These are phyloP conservation scores for Echinosophora koreensis DNA, from an alignment of 306 rosid genomes.

Conservation along the genomic window DNA sequence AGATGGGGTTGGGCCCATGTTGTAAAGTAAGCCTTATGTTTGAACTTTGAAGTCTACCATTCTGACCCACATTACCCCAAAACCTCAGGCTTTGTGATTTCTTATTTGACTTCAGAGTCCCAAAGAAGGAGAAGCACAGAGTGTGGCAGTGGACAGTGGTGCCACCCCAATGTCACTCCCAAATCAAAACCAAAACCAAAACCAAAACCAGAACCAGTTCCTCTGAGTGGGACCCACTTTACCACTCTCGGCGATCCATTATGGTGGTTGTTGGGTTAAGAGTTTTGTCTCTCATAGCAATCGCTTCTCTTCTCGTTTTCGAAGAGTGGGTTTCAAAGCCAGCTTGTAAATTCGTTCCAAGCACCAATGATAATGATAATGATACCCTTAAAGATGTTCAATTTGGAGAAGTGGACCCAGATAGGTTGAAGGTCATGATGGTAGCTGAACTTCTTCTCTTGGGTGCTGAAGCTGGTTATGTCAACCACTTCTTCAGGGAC, in stretches of 20 bases:
- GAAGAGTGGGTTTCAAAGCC: conserved; percentile 70
- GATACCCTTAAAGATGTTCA: conserved; percentile 9
- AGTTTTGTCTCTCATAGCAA: conserved; percentile 43
- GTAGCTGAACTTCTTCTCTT: conserved; percentile 69
- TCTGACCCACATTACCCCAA: too few relatives aligned
- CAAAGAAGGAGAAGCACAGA: too few relatives aligned
- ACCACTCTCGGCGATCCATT: not conserved
- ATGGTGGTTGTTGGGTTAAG: conserved; percentile 53
- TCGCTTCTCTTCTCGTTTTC: conserved; percentile 52
- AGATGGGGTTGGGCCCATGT: too few relatives aligned
- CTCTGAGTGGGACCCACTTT: not conserved
- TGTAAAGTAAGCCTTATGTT: too few relatives aligned
- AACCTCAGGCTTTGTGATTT: too few relatives aligned
- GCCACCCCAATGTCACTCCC: too few relatives aligned
- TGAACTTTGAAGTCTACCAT: too few relatives aligned
- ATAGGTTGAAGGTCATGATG: conserved; percentile 68
- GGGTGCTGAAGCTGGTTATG: conserved; percentile 58
- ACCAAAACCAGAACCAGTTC: not conserved
- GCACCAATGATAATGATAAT: not conserved
- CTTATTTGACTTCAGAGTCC: too few relatives aligned
- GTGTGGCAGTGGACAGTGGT: too few relatives aligned
- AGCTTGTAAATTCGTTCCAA: conserved; percentile 52
- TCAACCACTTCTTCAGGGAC: conserved; percentile 54
- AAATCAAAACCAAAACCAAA: too few relatives aligned
- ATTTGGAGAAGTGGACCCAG: conserved; percentile 30